Percentiles rank a stretch among this genome's conserved stretches.
Evolutionary conservation across 2,329 filamentous ascomycete genomes (phyloP).

Genomic region (Nemania sp.): DNA sequence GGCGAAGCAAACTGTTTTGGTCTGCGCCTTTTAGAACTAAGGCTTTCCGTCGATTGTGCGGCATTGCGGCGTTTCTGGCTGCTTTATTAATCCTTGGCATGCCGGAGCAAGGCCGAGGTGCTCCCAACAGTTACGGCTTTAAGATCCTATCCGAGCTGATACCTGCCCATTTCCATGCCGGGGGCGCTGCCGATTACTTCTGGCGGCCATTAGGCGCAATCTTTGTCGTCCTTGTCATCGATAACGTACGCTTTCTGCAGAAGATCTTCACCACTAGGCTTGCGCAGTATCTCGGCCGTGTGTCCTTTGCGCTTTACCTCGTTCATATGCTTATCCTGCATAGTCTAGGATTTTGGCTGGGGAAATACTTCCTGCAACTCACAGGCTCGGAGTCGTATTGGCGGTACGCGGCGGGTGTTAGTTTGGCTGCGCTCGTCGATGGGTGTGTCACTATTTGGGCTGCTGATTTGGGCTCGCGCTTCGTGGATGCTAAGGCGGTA

Average conservation of each 20-base stretch:
- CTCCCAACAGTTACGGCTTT: constrained; percentile 42
- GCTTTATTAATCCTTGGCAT: constrained; percentile 43
- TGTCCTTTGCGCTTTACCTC: constrained; percentile 49
- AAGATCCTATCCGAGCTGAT: constrained; percentile 38
- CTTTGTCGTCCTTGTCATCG: constrained; percentile 44
- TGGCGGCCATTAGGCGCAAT: constrained; percentile 48
- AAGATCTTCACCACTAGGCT: constrained; percentile 46
- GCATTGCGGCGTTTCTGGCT: constrained; percentile 28
- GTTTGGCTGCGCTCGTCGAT: constrained; percentile 30
- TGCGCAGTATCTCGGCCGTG: constrained; percentile 48
- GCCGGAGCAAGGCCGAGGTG: constrained; percentile 42
- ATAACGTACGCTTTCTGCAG: constrained; percentile 44
- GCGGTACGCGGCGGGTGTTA: constrained; percentile 36
- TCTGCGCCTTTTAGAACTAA: neutral
- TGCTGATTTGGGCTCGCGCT: constrained; percentile 43
- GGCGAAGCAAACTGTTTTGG: neutral
- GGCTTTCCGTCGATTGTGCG: constrained; percentile 1
- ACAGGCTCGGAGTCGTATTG: constrained; percentile 34
- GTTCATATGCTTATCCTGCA: constrained; percentile 47
- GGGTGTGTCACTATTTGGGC: constrained; percentile 40
- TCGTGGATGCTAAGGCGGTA: constrained; percentile 43
- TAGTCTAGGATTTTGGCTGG: constrained; percentile 41
- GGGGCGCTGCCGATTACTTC: constrained; percentile 41
- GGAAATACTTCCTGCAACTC: constrained; percentile 29
- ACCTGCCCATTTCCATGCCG: constrained; percentile 37